These are phyloP conservation scores for Pittosporum tobira DNA, from an alignment of 129 eudicot genomes.

Conservation along the genomic window DNA sequence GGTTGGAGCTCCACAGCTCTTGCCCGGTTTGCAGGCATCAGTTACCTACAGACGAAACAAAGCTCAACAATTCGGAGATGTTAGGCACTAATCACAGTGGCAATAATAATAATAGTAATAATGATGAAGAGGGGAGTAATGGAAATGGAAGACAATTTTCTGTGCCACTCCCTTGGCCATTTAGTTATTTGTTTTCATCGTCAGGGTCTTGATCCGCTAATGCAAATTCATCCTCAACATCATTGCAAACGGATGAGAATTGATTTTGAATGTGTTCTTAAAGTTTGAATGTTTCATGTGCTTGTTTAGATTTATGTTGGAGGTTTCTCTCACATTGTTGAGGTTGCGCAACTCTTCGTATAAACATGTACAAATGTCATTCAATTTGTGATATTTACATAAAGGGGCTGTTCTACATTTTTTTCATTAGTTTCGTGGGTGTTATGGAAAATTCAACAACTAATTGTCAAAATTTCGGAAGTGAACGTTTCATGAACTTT, in stretches of 20 bases:
- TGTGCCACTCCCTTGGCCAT: slow-evolving; percentile 51
- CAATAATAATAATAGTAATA: slow-evolving; percentile 9
- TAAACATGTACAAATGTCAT: background rate
- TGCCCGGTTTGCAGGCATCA: slow-evolving; percentile 82
- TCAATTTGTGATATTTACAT: background rate
- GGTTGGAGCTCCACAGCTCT: slow-evolving; percentile 79
- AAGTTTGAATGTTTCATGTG: slow-evolving; percentile 24
- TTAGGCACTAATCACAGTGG: slow-evolving; percentile 5
- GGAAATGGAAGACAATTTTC: slow-evolving; percentile 38
- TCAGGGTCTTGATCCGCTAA: slow-evolving; percentile 21
- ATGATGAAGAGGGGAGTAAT: slow-evolving; percentile 22
- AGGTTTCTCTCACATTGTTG: too few species aligned
- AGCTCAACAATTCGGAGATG: slow-evolving; percentile 26
- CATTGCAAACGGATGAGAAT: slow-evolving; percentile 11
- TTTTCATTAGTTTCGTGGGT: too few species aligned
- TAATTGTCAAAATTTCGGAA: too few species aligned
- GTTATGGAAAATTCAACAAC: too few species aligned
- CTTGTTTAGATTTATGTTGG: background rate
- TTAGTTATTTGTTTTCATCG: slow-evolving; percentile 47
- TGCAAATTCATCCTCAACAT: slow-evolving; percentile 18
- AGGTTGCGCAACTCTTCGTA: too few species aligned
- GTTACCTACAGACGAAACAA: slow-evolving; percentile 68
- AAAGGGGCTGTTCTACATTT: too few species aligned
- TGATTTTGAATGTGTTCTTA: too few species aligned
- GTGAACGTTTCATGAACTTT: too few species aligned